These are phyloP conservation scores for Trichoderma cornu-damae DNA, from an alignment of 2,329 filamentous ascomycete species.

Conservation along the genomic window DNA sequence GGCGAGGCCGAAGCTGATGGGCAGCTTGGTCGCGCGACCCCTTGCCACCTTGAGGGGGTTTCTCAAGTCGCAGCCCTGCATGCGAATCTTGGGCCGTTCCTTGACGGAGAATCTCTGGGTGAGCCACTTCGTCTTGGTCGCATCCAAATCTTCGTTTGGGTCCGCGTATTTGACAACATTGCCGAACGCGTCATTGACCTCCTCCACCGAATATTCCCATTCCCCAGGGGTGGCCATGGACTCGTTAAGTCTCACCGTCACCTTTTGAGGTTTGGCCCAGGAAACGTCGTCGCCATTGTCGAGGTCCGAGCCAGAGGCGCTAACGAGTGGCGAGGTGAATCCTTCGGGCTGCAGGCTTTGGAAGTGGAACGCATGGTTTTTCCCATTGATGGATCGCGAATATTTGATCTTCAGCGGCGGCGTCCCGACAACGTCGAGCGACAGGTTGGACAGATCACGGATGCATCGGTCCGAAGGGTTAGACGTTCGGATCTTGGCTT, in stretches of 20 bases:
- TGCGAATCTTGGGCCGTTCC: conserved; percentile 70
- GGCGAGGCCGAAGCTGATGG: conserved; percentile 63
- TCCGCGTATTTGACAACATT: conserved; percentile 74
- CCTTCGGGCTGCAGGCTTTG: conserved; percentile 91
- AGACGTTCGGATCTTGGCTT: conserved; percentile 64
- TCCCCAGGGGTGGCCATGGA: conserved; percentile 72
- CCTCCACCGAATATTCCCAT: conserved; percentile 87
- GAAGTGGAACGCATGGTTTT: conserved; percentile 79
- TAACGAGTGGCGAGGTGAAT: conserved; percentile 68
- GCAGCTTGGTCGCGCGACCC: conserved; percentile 62
- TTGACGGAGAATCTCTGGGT: conserved; percentile 79
- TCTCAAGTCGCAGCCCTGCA: conserved; percentile 72
- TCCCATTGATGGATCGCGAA: conserved; percentile 77
- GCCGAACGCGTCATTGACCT: conserved; percentile 85
- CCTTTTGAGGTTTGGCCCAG: conserved; percentile 72
- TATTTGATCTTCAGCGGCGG: conserved; percentile 91
- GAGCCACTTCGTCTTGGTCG: conserved; percentile 56
- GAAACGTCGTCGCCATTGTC: conserved; percentile 62
- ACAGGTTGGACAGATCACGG: conserved; percentile 80
- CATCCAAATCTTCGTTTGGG: conserved; percentile 63
- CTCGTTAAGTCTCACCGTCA: conserved; percentile 84
- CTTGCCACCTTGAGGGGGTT: conserved; percentile 79
- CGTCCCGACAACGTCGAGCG: conserved; percentile 78
- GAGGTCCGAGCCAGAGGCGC: conserved; percentile 55
- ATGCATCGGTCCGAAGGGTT: conserved; percentile 66